Evolutionary conservation across 257 asterid genomes (phyloP).

Genomic region (Solanum paucissectum): DNA sequence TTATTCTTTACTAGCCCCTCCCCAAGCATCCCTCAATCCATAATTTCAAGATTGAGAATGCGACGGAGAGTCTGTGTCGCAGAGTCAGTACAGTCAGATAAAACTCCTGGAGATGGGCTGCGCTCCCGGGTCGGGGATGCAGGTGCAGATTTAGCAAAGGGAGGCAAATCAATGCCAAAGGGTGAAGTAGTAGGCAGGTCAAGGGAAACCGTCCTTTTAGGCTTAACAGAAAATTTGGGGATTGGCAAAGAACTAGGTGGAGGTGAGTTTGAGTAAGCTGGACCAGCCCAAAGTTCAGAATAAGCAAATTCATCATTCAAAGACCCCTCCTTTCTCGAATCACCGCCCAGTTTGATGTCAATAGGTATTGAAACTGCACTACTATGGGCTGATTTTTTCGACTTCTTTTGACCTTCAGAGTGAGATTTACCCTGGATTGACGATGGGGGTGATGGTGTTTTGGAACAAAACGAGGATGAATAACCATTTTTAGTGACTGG

Average conservation of each 20-base stretch:
- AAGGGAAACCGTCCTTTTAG: conserved; percentile 72
- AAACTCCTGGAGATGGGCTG: conserved; percentile 27
- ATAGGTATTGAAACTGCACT: conserved; percentile 40
- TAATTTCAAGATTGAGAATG: conserved; percentile 81
- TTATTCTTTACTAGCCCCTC: conserved; percentile 24
- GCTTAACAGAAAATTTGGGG: conserved; percentile 63
- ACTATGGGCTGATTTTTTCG: conserved; percentile 22
- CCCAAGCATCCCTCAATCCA: conserved; percentile 37
- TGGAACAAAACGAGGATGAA: neutral
- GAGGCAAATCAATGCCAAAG: conserved; percentile 35
- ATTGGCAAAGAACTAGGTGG: conserved; percentile 94
- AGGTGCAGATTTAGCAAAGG: conserved; percentile 69
- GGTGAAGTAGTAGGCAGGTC: conserved; percentile 36
- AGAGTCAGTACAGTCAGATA: conserved; percentile 43
- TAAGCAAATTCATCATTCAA: conserved; percentile 25
- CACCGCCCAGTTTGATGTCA: conserved; percentile 15
- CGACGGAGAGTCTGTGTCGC: conserved; percentile 92
- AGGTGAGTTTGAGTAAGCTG: conserved; percentile 88
- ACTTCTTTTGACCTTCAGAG: conserved; percentile 14
- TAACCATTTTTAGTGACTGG: conserved; percentile 18
- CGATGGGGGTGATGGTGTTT: conserved; percentile 14
- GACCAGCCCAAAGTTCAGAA: conserved; percentile 99
- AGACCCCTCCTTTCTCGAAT: neutral
- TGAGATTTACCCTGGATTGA: conserved; percentile 7
- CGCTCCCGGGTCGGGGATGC: conserved; percentile 61